Percentiles rank a stretch among this genome's conserved stretches.
Evolutionary conservation across 805 yeast species (phyloP).

Genomic region (Wickerhamomyces mucosus): DNA sequence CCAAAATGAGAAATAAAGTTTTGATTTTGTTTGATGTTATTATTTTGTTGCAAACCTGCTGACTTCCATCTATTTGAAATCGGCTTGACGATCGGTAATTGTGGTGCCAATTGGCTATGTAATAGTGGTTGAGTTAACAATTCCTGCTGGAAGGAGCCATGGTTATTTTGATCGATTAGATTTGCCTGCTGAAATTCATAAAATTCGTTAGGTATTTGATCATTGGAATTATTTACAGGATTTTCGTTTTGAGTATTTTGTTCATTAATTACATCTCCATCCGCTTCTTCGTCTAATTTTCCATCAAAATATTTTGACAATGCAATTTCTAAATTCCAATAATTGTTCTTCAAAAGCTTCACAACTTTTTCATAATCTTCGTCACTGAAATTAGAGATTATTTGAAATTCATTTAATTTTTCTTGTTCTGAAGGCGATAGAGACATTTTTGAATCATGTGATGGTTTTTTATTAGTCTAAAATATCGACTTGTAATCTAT

Average conservation of each 20-base stretch:
- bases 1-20: slow-evolving; percentile 6
- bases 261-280: slow-evolving; percentile 2
- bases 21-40: neutral
- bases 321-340: slow-evolving; percentile 56
- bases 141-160: neutral
- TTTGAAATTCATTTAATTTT: slow-evolving; percentile 61
- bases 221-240: too few species aligned
- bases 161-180: neutral
- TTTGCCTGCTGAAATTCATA: too few species aligned
- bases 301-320: slow-evolving; percentile 55
- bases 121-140: slow-evolving; percentile 2
- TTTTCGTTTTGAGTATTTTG: neutral
- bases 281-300: slow-evolving; percentile 26
- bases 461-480: too few species aligned
- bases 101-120: slow-evolving; percentile 10
- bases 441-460: too few species aligned
- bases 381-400: slow-evolving; percentile 39
- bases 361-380: slow-evolving; percentile 37
- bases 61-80: slow-evolving; percentile 21
- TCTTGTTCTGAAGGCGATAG: slow-evolving; percentile 99
- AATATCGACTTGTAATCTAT: too few species aligned
- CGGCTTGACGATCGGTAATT: slow-evolving; percentile 24
- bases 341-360: slow-evolving; percentile 37
- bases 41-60: slow-evolving; percentile 6
- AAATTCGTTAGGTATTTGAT: too few species aligned